These are phyloP conservation scores for Rhizopus delemar DNA, from an alignment of 371 early-diverging fungal genomes.

Conservation along the genomic window DNA sequence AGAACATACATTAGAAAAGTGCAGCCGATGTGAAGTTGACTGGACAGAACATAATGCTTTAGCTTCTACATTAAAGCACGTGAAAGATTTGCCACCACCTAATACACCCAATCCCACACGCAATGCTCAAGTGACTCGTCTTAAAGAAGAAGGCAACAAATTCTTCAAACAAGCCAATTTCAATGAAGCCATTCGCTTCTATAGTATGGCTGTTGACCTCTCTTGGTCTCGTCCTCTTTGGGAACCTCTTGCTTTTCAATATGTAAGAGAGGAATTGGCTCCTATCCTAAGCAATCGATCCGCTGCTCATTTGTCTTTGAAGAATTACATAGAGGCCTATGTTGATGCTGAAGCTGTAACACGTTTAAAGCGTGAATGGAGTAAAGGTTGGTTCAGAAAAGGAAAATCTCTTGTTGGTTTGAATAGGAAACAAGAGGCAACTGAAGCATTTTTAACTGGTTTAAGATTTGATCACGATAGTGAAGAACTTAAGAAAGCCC, in stretches of 20 bases:
- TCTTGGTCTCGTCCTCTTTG: constrained; percentile 76
- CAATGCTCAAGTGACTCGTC: constrained; percentile 63
- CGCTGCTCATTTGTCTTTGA: constrained; percentile 67
- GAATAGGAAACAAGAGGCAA: constrained; percentile 65
- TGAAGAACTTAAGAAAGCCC: constrained; percentile 57
- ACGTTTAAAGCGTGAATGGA: constrained; percentile 73
- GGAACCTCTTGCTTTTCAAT: constrained; percentile 68
- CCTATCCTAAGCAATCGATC: constrained; percentile 73
- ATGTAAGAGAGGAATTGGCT: constrained; percentile 70
- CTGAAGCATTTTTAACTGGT: constrained; percentile 69
- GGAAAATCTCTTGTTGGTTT: constrained; percentile 74
- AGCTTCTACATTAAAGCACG: constrained; percentile 52
- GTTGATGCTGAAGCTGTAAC: constrained; percentile 78
- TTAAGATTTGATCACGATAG: constrained; percentile 70
- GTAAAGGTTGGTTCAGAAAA: constrained; percentile 81
- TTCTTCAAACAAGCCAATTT: constrained; percentile 66
- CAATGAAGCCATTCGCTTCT: constrained; percentile 69
- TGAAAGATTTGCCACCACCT: constrained; percentile 70
- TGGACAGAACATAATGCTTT: constrained; percentile 57
- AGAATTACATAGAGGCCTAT: constrained; percentile 71
- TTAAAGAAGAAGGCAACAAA: constrained; percentile 78
- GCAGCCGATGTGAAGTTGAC: constrained; percentile 50
- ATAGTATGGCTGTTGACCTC: constrained; percentile 72
- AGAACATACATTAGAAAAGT: constrained; percentile 51
- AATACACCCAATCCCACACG: constrained; percentile 65